Evolutionary conservation across 2,329 filamentous ascomycete species (phyloP).

Genomic region (Alternaria arbusti): DNA sequence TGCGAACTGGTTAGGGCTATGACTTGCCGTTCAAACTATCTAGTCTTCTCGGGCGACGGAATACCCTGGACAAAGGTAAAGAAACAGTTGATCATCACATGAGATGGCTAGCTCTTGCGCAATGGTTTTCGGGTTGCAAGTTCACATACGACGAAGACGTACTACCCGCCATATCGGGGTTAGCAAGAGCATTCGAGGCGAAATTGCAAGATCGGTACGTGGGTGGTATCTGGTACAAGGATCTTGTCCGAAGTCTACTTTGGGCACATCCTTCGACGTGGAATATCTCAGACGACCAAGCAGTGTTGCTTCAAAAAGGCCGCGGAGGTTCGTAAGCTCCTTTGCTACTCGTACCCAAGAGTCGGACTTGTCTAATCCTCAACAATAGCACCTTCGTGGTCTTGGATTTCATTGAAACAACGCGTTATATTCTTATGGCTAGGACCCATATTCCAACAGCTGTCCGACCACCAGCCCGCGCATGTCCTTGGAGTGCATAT

Average conservation of each 20-base stretch:
- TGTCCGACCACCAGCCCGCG: rapidly evolving
- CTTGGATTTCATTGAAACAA: neutral
- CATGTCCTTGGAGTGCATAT: rapidly evolving
- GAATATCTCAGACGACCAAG: no score
- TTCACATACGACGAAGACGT: neutral
- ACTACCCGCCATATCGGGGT: neutral
- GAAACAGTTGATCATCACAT: neutral
- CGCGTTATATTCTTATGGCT: rapidly evolving
- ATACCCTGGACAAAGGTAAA: rapidly evolving
- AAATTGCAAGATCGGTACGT: neutral
- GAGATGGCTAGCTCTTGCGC: neutral
- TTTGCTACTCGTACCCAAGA: no score
- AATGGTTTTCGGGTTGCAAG: neutral
- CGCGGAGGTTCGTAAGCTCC: no score
- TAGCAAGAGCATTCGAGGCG: neutral
- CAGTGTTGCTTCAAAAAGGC: no score
- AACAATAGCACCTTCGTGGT: neutral
- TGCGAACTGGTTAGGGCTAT: neutral
- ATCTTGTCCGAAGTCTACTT: neutral
- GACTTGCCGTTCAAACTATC: neutral
- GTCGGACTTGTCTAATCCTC: neutral
- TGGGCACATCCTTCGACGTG: no score
- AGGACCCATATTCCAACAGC: rapidly evolving
- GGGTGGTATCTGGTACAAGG: neutral
- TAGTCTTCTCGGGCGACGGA: neutral